A percentile compares a stretch with the other conserved stretches of the same genome.
Evolutionary conservation across 2,329 filamentous ascomycete species (phyloP).

Genomic region (Fusarium begoniae): DNA sequence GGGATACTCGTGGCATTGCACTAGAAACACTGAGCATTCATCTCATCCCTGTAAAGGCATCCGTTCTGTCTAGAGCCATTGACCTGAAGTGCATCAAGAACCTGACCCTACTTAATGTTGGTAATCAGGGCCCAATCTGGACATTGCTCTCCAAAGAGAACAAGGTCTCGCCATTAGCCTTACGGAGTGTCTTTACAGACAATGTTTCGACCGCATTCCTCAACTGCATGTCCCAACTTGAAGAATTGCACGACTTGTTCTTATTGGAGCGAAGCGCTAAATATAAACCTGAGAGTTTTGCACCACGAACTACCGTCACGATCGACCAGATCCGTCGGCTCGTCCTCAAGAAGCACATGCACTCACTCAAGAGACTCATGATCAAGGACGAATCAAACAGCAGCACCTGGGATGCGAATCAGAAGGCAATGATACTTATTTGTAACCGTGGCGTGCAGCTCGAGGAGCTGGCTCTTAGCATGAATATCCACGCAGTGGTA

Average conservation of each 20-base stretch:
- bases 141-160: constrained; percentile 64
- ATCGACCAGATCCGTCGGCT: constrained; percentile 68
- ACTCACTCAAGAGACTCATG: constrained; percentile 64
- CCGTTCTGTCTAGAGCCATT: constrained; percentile 63
- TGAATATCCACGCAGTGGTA: constrained; percentile 65
- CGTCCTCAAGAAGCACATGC: constrained; percentile 67
- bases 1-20: constrained; percentile 65
- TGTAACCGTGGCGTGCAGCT: constrained; percentile 60
- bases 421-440: constrained; percentile 63
- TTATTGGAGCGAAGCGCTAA: constrained; percentile 64
- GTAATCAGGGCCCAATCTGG: constrained; percentile 70
- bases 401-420: constrained; percentile 65
- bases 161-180: constrained; percentile 57
- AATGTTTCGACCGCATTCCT: constrained; percentile 67
- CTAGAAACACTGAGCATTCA: constrained; percentile 65
- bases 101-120: constrained; percentile 71
- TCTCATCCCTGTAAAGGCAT: constrained; percentile 68
- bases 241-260: constrained; percentile 66
- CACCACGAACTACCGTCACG: constrained; percentile 58
- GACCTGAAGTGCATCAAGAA: constrained; percentile 65
- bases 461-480: constrained; percentile 64
- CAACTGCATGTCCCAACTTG: constrained; percentile 61
- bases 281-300: constrained; percentile 62
- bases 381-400: constrained; percentile 64
- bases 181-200: constrained; percentile 70